These are phyloP conservation scores for Chlorophyllum brunneum DNA, from an alignment of 768 basidiomycete genomes.

Conservation along the genomic window DNA sequence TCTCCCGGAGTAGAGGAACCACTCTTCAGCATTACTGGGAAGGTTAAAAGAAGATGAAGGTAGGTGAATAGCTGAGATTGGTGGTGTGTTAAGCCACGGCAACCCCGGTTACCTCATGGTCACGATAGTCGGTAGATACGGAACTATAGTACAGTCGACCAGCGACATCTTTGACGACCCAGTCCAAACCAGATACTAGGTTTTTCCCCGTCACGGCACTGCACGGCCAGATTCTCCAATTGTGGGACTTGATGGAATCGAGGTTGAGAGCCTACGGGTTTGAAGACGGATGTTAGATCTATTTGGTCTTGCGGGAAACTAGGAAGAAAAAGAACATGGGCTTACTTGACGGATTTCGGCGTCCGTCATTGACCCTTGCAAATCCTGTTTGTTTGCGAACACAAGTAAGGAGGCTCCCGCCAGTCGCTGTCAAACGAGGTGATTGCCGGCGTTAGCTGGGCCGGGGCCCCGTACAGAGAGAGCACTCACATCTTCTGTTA, in stretches of 20 bases:
- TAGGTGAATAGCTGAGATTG: background rate
- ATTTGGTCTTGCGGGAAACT: constrained; percentile 6
- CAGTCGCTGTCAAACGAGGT: constrained; percentile 58
- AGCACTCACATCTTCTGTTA: constrained; percentile 83
- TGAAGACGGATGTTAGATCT: constrained; percentile 9
- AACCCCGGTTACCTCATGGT: background rate
- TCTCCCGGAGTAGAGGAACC: background rate
- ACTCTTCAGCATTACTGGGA: background rate
- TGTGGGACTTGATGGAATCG: constrained; percentile 76
- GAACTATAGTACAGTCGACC: constrained; percentile 82
- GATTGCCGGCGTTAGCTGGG: constrained; percentile 17
- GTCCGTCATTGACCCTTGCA: constrained; percentile 80
- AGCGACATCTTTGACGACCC: constrained; percentile 89
- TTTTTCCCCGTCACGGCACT: constrained; percentile 90
- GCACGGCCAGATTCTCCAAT: constrained; percentile 88
- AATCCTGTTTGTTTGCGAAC: constrained; percentile 98
- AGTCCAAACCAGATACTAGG: constrained; percentile 81
- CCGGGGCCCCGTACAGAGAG: constrained; percentile 4
- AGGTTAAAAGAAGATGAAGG: constrained; percentile 2
- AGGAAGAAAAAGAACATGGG: constrained; percentile 20
- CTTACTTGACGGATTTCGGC: constrained; percentile 81
- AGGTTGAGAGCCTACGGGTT: constrained; percentile 71
- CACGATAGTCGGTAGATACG: constrained; percentile 21
- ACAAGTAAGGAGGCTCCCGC: constrained; percentile 95
- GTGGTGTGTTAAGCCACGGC: constrained; percentile 1